A percentile compares a stretch with the other conserved stretches of the same genome.
phyloP scores from a whole-genome alignment of 768 basidiomycete species.

The Phylloporus arenicola region DNA sequence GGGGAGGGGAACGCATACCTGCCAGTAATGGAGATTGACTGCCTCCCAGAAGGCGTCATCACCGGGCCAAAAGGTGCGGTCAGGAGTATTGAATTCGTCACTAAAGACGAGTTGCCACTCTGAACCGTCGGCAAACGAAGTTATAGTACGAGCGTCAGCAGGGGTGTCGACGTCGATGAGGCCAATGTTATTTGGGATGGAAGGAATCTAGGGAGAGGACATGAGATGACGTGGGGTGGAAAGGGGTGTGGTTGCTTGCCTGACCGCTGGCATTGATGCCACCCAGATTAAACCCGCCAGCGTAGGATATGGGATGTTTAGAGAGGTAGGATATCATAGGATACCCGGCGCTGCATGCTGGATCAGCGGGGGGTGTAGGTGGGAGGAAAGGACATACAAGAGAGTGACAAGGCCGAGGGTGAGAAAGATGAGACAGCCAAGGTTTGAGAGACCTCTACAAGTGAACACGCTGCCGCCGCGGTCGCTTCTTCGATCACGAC shows the following conservation, averaged over 20 bases:
- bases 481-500: constrained; percentile 53
- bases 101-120: constrained; percentile 71
- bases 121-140: constrained; percentile 48
- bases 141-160: constrained; percentile 44
- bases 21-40: constrained; percentile 76
- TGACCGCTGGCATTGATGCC: constrained; percentile 76
- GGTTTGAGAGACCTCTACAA: constrained; percentile 62
- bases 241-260: constrained; percentile 28
- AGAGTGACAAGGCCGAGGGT: constrained; percentile 48
- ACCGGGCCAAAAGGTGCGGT: constrained; percentile 70
- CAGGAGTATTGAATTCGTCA: constrained; percentile 81
- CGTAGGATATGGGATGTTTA: constrained; percentile 36
- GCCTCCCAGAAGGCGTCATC: constrained; percentile 93
- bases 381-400: constrained; percentile 42
- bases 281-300: constrained; percentile 68
- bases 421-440: constrained; percentile 60
- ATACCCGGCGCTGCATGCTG: constrained; percentile 49
- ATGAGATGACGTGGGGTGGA: neutral
- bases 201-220: constrained; percentile 41
- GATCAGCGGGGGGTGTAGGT: neutral
- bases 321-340: constrained; percentile 58
- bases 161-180: constrained; percentile 80
- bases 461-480: constrained; percentile 57
- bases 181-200: constrained; percentile 56
- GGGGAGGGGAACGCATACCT: constrained; percentile 29